Evolutionary conservation across 164 flowering plant species (phyloP).

Genomic region (Magnolia sinica): DNA sequence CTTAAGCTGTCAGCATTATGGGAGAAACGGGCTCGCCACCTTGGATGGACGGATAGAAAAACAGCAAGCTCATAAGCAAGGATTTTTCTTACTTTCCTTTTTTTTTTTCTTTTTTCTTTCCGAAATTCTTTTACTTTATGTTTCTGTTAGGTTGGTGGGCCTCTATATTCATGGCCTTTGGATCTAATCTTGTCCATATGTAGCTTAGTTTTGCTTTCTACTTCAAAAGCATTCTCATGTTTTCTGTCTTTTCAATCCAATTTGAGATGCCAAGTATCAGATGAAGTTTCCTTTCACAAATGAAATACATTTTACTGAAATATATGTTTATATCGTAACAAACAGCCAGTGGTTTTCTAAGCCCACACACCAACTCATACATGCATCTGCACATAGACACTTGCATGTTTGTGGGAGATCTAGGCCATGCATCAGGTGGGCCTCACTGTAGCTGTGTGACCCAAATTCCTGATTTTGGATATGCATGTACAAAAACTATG

Average conservation of each 20-base stretch:
- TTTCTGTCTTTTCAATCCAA: background rate
- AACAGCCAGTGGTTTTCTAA: too few species aligned
- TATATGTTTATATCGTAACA: too few species aligned
- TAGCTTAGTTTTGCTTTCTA: slow-evolving; percentile 1
- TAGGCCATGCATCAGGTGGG: too few species aligned
- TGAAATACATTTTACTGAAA: too few species aligned
- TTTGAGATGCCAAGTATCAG: background rate
- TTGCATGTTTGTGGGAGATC: too few species aligned
- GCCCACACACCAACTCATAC: too few species aligned
- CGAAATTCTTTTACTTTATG: background rate
- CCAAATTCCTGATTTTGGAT: too few species aligned
- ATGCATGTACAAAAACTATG: too few species aligned
- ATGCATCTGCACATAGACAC: too few species aligned
- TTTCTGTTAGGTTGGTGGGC: background rate
- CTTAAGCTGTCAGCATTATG: slow-evolving; percentile 44
- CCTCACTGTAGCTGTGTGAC: too few species aligned
- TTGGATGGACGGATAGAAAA: slow-evolving; percentile 44
- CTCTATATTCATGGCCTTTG: slow-evolving; percentile 2
- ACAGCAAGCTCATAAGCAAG: slow-evolving; percentile 6
- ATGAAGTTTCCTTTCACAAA: background rate
- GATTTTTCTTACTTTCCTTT: background rate
- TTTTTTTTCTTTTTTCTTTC: too few species aligned
- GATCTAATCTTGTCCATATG: slow-evolving; percentile 7
- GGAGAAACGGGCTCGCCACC: slow-evolving; percentile 55
- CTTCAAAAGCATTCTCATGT: background rate